Conservation (phyloP, 495 filamentous ascomycete genomes). For the Penicillium fimorum region DNA sequence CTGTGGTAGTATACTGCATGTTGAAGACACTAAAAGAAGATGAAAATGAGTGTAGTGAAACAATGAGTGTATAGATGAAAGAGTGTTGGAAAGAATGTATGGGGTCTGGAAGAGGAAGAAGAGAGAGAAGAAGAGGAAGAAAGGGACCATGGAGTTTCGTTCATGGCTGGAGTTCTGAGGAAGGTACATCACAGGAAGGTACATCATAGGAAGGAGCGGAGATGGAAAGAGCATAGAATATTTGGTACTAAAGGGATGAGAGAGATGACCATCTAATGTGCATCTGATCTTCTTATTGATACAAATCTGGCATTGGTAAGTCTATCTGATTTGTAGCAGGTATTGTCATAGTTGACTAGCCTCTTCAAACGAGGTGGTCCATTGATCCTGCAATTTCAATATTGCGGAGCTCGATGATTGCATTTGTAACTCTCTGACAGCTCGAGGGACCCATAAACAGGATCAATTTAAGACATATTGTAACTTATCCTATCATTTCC, state of each 20-base stretch:
- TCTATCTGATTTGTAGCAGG: not conserved
- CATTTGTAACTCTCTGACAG: not conserved
- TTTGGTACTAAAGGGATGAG: not conserved
- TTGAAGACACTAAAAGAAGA: not conserved
- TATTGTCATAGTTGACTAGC: not conserved
- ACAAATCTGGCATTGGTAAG: not conserved
- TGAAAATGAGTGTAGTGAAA: slow-evolving; percentile 1
- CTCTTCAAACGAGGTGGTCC: not conserved
- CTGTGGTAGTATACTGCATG: slow-evolving; percentile 11
- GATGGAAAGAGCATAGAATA: not conserved
- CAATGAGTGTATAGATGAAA: slow-evolving; percentile 13
- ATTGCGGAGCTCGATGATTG: not conserved
- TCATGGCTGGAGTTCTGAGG: slow-evolving; percentile 1
- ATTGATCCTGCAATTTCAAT: not conserved
- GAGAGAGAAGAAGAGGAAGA: slow-evolving; percentile 3
- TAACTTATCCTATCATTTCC: not conserved
- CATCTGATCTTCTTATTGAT: not conserved
- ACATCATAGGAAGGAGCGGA: not conserved
- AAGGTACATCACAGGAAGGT: no score
- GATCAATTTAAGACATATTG: not conserved
- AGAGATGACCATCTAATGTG: not conserved
- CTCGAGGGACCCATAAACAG: not conserved
- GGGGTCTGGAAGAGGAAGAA: slow-evolving; percentile 6
- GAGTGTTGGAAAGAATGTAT: slow-evolving; percentile 17
- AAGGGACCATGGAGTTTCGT: not conserved